A percentile compares a stretch with the other conserved stretches of the same genome.
Evolutionary conservation across 1,284 basidiomycete species (phyloP).

Genomic region (Mycena sp.): DNA sequence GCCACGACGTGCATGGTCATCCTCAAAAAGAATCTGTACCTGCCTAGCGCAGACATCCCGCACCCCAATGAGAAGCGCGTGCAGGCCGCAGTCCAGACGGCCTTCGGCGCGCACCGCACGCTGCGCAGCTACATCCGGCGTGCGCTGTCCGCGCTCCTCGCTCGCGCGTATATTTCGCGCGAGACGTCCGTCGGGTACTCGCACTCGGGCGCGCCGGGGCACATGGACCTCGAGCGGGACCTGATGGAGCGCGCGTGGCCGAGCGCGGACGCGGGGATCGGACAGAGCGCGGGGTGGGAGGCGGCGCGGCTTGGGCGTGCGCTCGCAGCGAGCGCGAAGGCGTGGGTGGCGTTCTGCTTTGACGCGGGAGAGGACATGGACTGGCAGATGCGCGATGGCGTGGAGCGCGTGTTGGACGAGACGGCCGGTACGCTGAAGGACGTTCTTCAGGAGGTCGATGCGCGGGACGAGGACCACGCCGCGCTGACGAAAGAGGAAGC

Average conservation of each 20-base stretch:
- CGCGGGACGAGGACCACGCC: conserved; percentile 61
- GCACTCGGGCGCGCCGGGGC: conserved; percentile 64
- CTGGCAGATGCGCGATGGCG: conserved; percentile 37
- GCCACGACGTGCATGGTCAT: conserved; percentile 69
- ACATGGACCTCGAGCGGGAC: conserved; percentile 65
- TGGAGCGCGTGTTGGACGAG: conserved; percentile 66
- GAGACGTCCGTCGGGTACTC: conserved; percentile 63
- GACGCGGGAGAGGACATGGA: conserved; percentile 27
- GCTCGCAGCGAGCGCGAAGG: conserved; percentile 59
- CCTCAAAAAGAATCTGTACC: conserved; percentile 59
- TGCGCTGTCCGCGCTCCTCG: conserved; percentile 67
- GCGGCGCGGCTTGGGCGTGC: conserved; percentile 64
- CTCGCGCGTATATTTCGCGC: conserved; percentile 67
- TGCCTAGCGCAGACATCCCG: conserved; percentile 31
- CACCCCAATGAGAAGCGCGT: neutral
- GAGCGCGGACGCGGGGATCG: conserved; percentile 49
- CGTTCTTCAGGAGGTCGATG: conserved; percentile 75
- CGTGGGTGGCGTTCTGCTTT: conserved; percentile 60
- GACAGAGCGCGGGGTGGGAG: conserved; percentile 66
- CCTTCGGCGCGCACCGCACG: conserved; percentile 73
- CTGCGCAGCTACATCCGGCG: conserved; percentile 72
- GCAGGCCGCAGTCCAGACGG: conserved; percentile 51
- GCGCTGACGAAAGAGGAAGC: conserved; percentile 75
- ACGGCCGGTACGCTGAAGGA: conserved; percentile 74
- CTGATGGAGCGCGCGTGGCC: conserved; percentile 78